Conservation (phyloP, 2,329 filamentous ascomycete species). For the Xylaria sp. region DNA sequence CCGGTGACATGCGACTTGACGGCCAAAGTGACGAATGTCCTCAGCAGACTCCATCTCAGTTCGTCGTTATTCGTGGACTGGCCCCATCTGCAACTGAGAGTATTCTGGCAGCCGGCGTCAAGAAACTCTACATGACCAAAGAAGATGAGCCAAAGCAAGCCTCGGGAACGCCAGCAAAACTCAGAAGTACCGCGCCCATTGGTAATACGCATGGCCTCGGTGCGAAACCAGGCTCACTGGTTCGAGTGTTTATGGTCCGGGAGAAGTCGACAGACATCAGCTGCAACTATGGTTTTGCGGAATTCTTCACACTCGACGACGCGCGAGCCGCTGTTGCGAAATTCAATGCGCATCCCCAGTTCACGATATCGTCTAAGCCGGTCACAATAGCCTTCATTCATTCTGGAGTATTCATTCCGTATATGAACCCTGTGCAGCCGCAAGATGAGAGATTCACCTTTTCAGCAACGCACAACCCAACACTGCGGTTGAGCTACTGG, state of each 20-base stretch:
- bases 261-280: conserved; percentile 66
- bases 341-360: conserved; percentile 65
- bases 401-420: conserved; percentile 76
- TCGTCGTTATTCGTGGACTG: conserved; percentile 68
- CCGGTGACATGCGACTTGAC: conserved; percentile 39
- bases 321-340: conserved; percentile 69
- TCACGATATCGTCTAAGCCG: conserved; percentile 69
- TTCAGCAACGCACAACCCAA: conserved; percentile 61
- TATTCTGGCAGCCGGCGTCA: conserved; percentile 65
- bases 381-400: conserved; percentile 72
- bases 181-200: conserved; percentile 55
- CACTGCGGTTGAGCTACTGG: conserved; percentile 68
- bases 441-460: conserved; percentile 62
- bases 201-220: conserved; percentile 57
- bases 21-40: conserved; percentile 44
- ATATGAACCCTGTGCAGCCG: conserved; percentile 52
- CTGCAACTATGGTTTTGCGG: conserved; percentile 77
- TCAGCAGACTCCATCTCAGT: conserved; percentile 60
- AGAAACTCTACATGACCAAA: conserved; percentile 60
- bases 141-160: conserved; percentile 47
- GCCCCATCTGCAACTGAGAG: conserved; percentile 67
- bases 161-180: conserved; percentile 45
- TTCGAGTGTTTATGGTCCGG: conserved; percentile 70
- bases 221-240: conserved; percentile 67
- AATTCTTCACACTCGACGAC: conserved; percentile 72